Percentiles rank a stretch among this genome's conserved stretches.
Conservation (phyloP, 1,284 basidiomycete genomes). For the Apiotrichum sp. region DNA sequence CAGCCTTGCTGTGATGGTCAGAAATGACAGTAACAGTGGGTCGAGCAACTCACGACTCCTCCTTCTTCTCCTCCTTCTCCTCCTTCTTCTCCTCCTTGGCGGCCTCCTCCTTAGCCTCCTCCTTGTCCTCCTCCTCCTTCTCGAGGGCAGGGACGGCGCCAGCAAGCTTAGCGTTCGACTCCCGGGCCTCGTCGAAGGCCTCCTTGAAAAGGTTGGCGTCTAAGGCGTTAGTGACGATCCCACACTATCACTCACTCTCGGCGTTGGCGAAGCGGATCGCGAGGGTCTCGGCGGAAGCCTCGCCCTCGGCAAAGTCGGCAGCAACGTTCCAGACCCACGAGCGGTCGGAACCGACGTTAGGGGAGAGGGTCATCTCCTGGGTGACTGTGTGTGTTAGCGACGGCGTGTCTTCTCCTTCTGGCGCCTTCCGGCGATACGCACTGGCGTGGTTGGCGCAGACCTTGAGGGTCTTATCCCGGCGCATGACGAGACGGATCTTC, state of each 20-base stretch:
- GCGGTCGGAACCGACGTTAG: conserved; percentile 97
- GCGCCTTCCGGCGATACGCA: conserved; percentile 52
- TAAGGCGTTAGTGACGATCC: conserved; percentile 37
- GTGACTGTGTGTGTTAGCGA: conserved; percentile 56
- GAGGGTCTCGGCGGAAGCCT: conserved; percentile 84
- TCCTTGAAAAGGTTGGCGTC: conserved; percentile 83
- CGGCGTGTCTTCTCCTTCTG: not conserved
- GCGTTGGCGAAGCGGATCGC: conserved; percentile 97
- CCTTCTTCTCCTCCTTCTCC: conserved; percentile 25
- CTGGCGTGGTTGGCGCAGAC: conserved; percentile 98
- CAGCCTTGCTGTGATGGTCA: conserved; percentile 8
- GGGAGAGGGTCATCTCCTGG: conserved; percentile 86
- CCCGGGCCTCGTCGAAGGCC: conserved; percentile 78
- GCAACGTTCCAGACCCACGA: conserved; percentile 99
- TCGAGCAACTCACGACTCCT: conserved; percentile 9
- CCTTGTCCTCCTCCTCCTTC: conserved; percentile 36
- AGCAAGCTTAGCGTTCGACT: conserved; percentile 53
- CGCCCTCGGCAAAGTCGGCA: conserved; percentile 88
- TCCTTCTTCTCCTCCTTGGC: conserved; percentile 18
- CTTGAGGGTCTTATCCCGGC: conserved; percentile 99
- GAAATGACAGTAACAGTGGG: not conserved
- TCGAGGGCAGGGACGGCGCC: conserved; percentile 40
- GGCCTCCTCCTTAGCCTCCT: conserved; percentile 21
- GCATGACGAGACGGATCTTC: conserved; percentile 96
- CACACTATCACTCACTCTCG: conserved; percentile 65